phyloP scores from a whole-genome alignment of 1,284 basidiomycete genomes.

The Pterula multifida region DNA sequence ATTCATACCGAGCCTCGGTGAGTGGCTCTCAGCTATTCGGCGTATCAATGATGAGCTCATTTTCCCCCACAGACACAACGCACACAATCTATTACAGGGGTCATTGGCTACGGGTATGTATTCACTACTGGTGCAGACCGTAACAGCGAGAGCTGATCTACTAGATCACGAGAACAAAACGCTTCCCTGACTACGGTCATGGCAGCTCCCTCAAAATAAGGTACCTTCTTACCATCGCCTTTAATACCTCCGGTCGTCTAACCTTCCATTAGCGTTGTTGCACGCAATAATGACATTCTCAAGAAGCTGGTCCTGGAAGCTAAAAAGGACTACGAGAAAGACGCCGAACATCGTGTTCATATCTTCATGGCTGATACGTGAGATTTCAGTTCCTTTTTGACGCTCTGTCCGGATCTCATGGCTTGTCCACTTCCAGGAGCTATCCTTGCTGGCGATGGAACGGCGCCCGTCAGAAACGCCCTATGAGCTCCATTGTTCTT shows the following conservation, averaged over 20 bases:
- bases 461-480: constrained; percentile 73
- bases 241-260: no score
- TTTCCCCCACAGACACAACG: constrained; percentile 48
- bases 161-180: constrained; percentile 70
- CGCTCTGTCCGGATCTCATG: constrained; percentile 4
- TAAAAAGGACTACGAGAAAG: constrained; percentile 77
- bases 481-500: constrained; percentile 78
- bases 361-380: constrained; percentile 81
- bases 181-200: constrained; percentile 59
- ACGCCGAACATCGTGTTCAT: constrained; percentile 77
- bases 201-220: constrained; percentile 68
- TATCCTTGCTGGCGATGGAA: constrained; percentile 77
- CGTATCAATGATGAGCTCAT: constrained; percentile 11
- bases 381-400: constrained; percentile 19
- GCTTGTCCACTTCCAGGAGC: constrained; percentile 26
- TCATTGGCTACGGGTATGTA: constrained; percentile 68
- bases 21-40: constrained; percentile 15
- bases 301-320: constrained; percentile 77
- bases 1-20: constrained; percentile 67
- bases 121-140: constrained; percentile 3
- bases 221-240: constrained; percentile 25
- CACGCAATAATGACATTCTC: constrained; percentile 72
- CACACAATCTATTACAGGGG: constrained; percentile 80
- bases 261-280: constrained; percentile 59
- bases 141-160: constrained; percentile 9